Conservation (phyloP, 2,329 filamentous ascomycete genomes). For the Bipolaris bicolor region DNA sequence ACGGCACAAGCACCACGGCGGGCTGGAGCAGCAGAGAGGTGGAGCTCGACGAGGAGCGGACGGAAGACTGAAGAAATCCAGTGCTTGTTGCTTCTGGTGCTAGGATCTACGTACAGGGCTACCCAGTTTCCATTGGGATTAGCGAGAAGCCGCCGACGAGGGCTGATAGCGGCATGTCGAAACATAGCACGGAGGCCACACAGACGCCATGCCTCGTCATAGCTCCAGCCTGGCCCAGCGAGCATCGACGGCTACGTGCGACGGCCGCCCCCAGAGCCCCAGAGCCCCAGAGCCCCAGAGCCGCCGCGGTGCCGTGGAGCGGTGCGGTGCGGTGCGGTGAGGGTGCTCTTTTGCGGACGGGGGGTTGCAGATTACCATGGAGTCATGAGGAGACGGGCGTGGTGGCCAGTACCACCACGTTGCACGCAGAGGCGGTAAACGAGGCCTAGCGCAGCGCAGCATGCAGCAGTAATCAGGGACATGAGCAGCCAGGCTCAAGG, state of each 20-base stretch:
- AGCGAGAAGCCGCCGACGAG: conserved; percentile 44
- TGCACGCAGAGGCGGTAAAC: conserved; percentile 17
- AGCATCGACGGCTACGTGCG: conserved; percentile 3
- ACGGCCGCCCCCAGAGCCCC: not conserved
- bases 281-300: conserved; percentile 9
- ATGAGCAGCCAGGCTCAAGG: conserved; percentile 23
- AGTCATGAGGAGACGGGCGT: conserved; percentile 14
- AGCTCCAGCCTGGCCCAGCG: conserved; percentile 19
- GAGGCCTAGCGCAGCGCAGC: conserved; percentile 33
- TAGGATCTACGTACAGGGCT: conserved; percentile 43
- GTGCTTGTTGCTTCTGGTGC: conserved; percentile 41
- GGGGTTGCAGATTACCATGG: not conserved
- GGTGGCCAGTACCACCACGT: conserved; percentile 31
- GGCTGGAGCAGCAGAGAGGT: conserved; percentile 36
- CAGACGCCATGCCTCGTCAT: conserved; percentile 37
- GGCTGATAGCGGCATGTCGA: conserved; percentile 43
- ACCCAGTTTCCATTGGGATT: conserved; percentile 35
- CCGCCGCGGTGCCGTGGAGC: not conserved
- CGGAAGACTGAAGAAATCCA: conserved; percentile 42
- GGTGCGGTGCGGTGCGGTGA: not conserved
- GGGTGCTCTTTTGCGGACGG: not conserved
- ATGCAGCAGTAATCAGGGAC: conserved; percentile 39
- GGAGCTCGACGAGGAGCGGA: conserved; percentile 40
- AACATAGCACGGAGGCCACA: conserved; percentile 40
- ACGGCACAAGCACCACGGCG: conserved; percentile 34